phyloP scores from a whole-genome alignment of 1,284 basidiomycete genomes.

The Malassezia nana region DNA sequence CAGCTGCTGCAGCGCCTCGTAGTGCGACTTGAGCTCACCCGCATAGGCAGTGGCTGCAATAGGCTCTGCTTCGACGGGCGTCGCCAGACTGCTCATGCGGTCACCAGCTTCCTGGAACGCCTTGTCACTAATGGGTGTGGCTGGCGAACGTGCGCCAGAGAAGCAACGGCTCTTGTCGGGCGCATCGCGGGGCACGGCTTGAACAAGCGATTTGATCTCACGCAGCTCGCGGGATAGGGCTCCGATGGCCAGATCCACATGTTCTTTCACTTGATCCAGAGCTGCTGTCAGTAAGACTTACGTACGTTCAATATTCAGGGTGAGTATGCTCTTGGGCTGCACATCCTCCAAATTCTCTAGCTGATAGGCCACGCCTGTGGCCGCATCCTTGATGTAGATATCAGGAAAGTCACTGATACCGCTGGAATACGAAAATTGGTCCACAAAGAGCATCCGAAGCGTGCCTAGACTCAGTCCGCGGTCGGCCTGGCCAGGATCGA shows the following conservation, averaged over 20 bases:
- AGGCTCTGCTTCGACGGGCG: neutral
- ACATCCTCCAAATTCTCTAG: slow-evolving; percentile 91
- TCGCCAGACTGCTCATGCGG: slow-evolving; percentile 8
- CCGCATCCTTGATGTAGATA: slow-evolving; percentile 85
- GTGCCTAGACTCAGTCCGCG: slow-evolving; percentile 58
- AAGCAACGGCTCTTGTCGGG: slow-evolving; percentile 1
- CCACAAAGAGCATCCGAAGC: slow-evolving; percentile 78
- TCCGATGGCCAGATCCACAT: slow-evolving; percentile 82
- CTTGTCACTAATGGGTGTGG: slow-evolving; percentile 30
- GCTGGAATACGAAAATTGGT: slow-evolving; percentile 87
- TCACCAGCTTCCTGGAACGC: slow-evolving; percentile 36
- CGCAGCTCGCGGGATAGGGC: slow-evolving; percentile 79
- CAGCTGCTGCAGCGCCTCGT: slow-evolving; percentile 84
- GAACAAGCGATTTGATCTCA: slow-evolving; percentile 66
- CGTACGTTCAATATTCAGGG: slow-evolving; percentile 91
- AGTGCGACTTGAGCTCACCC: slow-evolving; percentile 71
- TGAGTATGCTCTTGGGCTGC: slow-evolving; percentile 73
- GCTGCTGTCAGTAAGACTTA: slow-evolving; percentile 53
- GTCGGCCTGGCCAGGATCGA: slow-evolving; percentile 21
- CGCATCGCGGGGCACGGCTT: slow-evolving; percentile 18
- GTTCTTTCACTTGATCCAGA: slow-evolving; percentile 95
- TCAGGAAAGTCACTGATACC: slow-evolving; percentile 81
- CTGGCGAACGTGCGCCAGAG: slow-evolving; percentile 2
- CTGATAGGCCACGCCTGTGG: slow-evolving; percentile 85
- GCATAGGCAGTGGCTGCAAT: neutral